Evolutionary conservation across 139 green algal species (phyloP), one percentile per base, ranked within the genome.

Genomic region (Closterium sp.): DNA sequence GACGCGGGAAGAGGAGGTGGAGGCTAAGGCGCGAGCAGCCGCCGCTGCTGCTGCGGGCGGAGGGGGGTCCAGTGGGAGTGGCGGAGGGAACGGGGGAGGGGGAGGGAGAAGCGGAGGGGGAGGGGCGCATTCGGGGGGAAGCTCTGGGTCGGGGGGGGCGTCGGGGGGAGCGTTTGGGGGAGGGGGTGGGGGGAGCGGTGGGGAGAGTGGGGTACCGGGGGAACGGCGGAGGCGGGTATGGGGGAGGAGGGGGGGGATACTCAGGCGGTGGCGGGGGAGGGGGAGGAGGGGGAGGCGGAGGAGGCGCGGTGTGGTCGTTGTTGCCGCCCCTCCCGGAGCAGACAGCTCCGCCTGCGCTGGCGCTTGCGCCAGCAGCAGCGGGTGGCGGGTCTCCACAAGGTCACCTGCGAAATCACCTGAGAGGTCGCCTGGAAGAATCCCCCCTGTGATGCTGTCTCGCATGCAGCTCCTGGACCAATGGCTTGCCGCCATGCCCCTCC

Each of bases 1-100:
- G 87, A 90, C 87, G 31, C 16, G 30, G 21, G 87, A 90, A 32
- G 87, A 90, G 87, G 30, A 86, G 66, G 32, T 87, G 12, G 38
- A 85, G 36, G 33, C 33, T 4, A 81, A 81, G 35, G 86, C 23
- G 21, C 9, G 87, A 81, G 86, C 30, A 16, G 86, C 30, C 25
- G 30, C 8, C 3, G 86, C 31, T n/a, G 64, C 30, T 2, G 87
- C 30, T 16, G 31, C 12, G 10, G 87, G 28, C 25, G 28, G 21
- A 9, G 32, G 25, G 5, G 31, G 21, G 31, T 90, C 33, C 9
- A 36, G 87, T 8, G 87, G 33, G 21, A 85, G 21, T 10, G 32
- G 32, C 31, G 87, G 87, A 12, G 33, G 87, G 9, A 34, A n/a
- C n/a, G 30, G 31, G 66, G 38, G 16, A 66, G 35, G 35, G 28